Percentiles rank a stretch among this genome's conserved stretches.
phyloP scores from a whole-genome alignment of 345 rosid genomes.

The Toxicodendron radicans region DNA sequence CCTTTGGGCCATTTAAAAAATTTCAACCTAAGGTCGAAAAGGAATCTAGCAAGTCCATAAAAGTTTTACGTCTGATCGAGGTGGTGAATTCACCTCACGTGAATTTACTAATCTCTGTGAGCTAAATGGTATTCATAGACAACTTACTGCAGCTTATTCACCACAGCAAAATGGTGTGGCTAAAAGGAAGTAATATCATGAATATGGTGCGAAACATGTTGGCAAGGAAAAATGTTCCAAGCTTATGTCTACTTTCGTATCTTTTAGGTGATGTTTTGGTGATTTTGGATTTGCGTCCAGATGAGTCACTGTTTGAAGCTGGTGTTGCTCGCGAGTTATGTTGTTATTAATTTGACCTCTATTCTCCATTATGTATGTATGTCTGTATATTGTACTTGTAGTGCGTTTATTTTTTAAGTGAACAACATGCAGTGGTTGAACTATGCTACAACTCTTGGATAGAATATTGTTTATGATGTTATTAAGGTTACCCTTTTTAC shows the following conservation, averaged over 20 bases:
- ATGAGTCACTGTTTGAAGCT: slow-evolving; percentile 86
- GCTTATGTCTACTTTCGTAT: slow-evolving; percentile 11
- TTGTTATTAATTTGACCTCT: not conserved
- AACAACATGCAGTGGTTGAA: not conserved
- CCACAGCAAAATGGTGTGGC: too few relatives aligned
- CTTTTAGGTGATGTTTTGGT: slow-evolving; percentile 91
- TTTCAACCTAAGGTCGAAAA: too few relatives aligned
- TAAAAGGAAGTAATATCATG: too few relatives aligned
- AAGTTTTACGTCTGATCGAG: too few relatives aligned
- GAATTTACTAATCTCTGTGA: too few relatives aligned
- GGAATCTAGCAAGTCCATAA: not conserved
- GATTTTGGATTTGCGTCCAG: slow-evolving; percentile 78
- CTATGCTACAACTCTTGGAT: not conserved
- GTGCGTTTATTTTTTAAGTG: not conserved
- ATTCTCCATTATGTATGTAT: not conserved
- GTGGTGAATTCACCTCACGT: not conserved
- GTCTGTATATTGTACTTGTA: not conserved
- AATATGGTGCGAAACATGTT: too few relatives aligned
- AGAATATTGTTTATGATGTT: not conserved
- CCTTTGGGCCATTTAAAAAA: not conserved
- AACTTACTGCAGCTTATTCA: too few relatives aligned
- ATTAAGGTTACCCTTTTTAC: not conserved
- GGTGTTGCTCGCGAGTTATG: slow-evolving; percentile 94
- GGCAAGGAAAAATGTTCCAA: too few relatives aligned
- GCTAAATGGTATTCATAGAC: too few relatives aligned